phyloP scores from a whole-genome alignment of 148 eudicot genomes.

The Amaranthus hypochondriacus region DNA sequence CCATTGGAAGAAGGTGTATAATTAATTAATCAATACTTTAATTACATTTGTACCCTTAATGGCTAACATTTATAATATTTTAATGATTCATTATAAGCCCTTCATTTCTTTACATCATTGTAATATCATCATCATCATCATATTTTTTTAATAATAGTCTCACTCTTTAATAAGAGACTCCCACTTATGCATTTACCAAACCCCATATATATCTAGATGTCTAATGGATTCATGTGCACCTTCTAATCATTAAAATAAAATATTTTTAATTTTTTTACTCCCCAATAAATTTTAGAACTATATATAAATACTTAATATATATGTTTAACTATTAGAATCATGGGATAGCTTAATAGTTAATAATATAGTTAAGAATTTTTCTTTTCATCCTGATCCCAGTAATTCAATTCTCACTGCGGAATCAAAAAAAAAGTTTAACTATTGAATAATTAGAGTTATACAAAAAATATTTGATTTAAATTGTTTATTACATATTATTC shows the following conservation, averaged over 20 bases:
- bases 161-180: conserved; percentile 31
- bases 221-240: conserved; percentile 12
- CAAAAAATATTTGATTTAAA: no score
- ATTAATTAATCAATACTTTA: conserved; percentile 43
- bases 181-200: conserved; percentile 27
- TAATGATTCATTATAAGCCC: conserved; percentile 23
- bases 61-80: conserved; percentile 49
- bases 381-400: no score
- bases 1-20: conserved; percentile 44
- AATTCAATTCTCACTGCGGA: no score
- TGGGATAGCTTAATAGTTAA: no score
- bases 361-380: no score
- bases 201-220: conserved; percentile 17
- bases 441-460: no score
- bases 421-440: no score
- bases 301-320: no score
- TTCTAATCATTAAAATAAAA: not conserved
- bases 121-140: conserved; percentile 10
- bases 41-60: conserved; percentile 65
- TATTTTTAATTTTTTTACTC: no score
- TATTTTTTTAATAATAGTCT: not conserved
- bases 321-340: no score
- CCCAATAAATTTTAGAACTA: not conserved
- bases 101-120: conserved; percentile 21
- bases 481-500: no score